These are phyloP conservation scores for Seminavis robusta DNA, from an alignment of 108 stramenopile species.

Conservation along the genomic window DNA sequence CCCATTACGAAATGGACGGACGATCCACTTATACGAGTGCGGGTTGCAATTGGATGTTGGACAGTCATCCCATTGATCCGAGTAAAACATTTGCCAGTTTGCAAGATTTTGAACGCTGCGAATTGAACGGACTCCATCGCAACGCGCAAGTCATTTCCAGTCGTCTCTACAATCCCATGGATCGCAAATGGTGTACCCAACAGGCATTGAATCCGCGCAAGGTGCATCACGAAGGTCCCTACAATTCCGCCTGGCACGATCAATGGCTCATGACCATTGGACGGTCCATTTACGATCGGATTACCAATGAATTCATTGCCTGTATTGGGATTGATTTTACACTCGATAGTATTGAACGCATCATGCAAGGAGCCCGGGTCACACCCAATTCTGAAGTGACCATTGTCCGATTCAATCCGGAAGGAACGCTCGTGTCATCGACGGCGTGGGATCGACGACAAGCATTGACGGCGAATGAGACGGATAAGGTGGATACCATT, in stretches of 20 bases:
- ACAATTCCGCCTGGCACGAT: constrained; percentile 27
- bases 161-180: constrained; percentile 34
- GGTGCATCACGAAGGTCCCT: constrained; percentile 11
- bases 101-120: constrained; percentile 27
- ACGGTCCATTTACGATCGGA: constrained; percentile 30
- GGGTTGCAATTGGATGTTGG: constrained; percentile 55
- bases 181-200: constrained; percentile 39
- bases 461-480: no score
- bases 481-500: no score
- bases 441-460: no score
- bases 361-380: no score
- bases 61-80: constrained; percentile 23
- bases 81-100: constrained; percentile 30
- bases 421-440: no score
- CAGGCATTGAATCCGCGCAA: constrained; percentile 31
- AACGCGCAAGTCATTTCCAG: constrained; percentile 17
- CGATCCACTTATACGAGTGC: constrained; percentile 16
- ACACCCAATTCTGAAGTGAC: no score
- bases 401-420: no score
- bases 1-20: constrained; percentile 19
- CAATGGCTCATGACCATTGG: constrained; percentile 25
- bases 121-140: no score
- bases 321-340: constrained; percentile 40
- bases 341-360: no score
- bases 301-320: constrained; percentile 33